These are phyloP conservation scores for Garcia nutans DNA, from an alignment of 345 rosid genomes.

Conservation along the genomic window DNA sequence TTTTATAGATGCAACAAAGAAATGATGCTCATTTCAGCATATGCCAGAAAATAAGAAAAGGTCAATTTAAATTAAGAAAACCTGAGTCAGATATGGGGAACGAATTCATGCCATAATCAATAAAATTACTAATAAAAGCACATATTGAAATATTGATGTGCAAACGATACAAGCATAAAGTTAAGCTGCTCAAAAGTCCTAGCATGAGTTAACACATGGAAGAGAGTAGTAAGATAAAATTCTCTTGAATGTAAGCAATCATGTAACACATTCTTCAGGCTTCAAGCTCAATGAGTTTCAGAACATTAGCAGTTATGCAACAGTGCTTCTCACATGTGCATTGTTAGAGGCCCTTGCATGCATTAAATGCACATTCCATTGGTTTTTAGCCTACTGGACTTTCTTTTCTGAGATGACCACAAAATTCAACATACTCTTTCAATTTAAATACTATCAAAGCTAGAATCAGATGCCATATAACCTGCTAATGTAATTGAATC, in stretches of 20 bases:
- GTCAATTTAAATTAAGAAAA: background rate
- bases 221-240: background rate
- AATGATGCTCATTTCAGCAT: background rate
- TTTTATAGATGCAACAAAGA: too few species aligned
- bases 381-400: background rate
- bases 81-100: background rate
- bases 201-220: background rate
- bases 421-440: too few species aligned
- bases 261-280: background rate
- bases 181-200: background rate
- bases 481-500: background rate
- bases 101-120: background rate
- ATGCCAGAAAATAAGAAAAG: background rate
- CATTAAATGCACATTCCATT: too few species aligned
- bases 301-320: background rate
- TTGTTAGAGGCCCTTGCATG: too few species aligned
- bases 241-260: background rate
- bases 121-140: background rate
- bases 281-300: background rate
- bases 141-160: background rate
- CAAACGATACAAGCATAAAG: background rate
- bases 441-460: background rate
- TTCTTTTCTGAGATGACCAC: background rate
- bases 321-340: background rate
- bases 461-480: background rate